phyloP scores from a whole-genome alignment of 176 grass and related monocot species.

The Carex kokanica region DNA sequence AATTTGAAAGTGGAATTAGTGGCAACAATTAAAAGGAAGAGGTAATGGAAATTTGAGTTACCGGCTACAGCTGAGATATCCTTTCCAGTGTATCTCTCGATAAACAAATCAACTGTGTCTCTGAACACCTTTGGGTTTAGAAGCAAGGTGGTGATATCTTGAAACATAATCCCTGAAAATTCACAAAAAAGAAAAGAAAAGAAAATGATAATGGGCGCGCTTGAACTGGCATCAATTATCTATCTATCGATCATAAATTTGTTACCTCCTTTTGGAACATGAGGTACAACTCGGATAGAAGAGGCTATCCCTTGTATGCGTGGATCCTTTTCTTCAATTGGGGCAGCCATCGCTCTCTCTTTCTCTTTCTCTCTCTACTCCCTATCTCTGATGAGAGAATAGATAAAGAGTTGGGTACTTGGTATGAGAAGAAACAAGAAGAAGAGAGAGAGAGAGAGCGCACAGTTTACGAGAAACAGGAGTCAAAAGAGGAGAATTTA shows the following conservation, averaged over 20 bases:
- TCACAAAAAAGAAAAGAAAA: not conserved
- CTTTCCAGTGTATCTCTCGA: slow-evolving; percentile 77
- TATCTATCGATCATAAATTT: not conserved
- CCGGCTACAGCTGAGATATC: slow-evolving; percentile 74
- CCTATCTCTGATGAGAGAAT: slow-evolving; percentile 2
- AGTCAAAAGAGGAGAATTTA: not conserved
- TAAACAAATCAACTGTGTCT: slow-evolving; percentile 80
- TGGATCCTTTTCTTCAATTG: slow-evolving; percentile 24
- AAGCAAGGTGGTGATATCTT: slow-evolving; percentile 96
- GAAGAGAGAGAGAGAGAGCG: not conserved
- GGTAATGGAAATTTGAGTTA: slow-evolving; percentile 20
- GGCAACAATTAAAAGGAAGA: slow-evolving; percentile 9
- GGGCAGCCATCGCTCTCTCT: slow-evolving; percentile 7
- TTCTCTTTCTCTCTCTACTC: not conserved
- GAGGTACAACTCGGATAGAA: slow-evolving; percentile 85
- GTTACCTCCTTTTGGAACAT: slow-evolving; percentile 83
- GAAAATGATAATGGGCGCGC: not conserved
- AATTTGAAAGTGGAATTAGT: not conserved
- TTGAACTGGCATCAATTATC: not conserved
- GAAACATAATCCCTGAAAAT: slow-evolving; percentile 90
- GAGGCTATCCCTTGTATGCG: slow-evolving; percentile 70
- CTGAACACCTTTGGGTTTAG: slow-evolving; percentile 72
- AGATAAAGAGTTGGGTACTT: not conserved
- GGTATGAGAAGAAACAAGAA: not conserved
- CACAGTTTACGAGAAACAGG: not conserved